Conservation (phyloP, 2,329 filamentous ascomycete species). For the Fusarium piperis region DNA sequence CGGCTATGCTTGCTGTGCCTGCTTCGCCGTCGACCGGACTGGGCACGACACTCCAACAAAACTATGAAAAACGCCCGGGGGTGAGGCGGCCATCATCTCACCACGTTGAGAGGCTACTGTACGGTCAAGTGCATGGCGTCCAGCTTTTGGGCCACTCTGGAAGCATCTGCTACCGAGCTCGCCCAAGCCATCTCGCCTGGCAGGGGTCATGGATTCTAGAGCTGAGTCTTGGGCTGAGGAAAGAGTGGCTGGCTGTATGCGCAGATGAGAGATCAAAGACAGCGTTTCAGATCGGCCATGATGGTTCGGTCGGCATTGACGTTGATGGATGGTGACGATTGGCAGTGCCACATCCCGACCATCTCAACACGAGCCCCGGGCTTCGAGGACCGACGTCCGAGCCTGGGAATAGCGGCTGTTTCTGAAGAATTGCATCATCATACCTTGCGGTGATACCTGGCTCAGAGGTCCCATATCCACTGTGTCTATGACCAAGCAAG, state of each 20-base stretch:
- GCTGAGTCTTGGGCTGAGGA: slow-evolving; percentile 20
- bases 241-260: slow-evolving; percentile 9
- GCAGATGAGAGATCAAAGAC: slow-evolving; percentile 22
- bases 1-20: slow-evolving; percentile 40
- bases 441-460: slow-evolving; percentile 33
- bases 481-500: slow-evolving; percentile 11
- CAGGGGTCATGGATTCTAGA: slow-evolving; percentile 1
- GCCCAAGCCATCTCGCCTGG: slow-evolving; percentile 13
- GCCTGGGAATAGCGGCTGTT: slow-evolving; percentile 12
- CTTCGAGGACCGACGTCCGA: slow-evolving; percentile 23
- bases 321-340: slow-evolving; percentile 22
- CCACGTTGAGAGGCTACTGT: slow-evolving; percentile 28
- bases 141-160: slow-evolving; percentile 7
- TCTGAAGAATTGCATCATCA: slow-evolving; percentile 31
- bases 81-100: slow-evolving; percentile 37
- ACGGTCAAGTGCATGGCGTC: slow-evolving; percentile 15
- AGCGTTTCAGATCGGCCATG: slow-evolving; percentile 32
- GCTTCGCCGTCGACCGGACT: slow-evolving; percentile 22
- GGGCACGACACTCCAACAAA: slow-evolving; percentile 18
- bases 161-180: slow-evolving; percentile 9
- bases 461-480: slow-evolving; percentile 14
- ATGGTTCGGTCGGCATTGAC: slow-evolving; percentile 30
- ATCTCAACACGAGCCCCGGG: slow-evolving; percentile 31
- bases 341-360: slow-evolving; percentile 19
- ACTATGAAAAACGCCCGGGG: slow-evolving; percentile 33